Evolutionary conservation across 495 filamentous ascomycete species (phyloP).

Genomic region (Lophiostoma macrostomum): DNA sequence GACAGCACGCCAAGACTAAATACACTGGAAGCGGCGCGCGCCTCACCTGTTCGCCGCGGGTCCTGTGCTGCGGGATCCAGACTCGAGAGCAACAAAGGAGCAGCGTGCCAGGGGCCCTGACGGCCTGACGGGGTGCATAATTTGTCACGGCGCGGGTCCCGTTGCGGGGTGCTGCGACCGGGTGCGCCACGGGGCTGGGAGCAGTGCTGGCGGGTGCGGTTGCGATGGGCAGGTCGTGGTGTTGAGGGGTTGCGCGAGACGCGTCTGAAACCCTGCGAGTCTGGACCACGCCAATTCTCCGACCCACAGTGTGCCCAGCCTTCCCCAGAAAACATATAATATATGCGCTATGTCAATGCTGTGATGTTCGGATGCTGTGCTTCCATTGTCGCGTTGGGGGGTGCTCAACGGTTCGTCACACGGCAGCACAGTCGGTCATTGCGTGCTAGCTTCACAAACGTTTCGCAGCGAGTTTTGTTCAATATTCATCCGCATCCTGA

Average conservation of each 20-base stretch:
- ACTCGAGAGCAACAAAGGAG: too few relatives aligned
- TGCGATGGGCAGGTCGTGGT: constrained; percentile 4
- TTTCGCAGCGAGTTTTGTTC: not conserved
- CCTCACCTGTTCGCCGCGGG: constrained; percentile 10
- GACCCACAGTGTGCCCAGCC: constrained; percentile 7
- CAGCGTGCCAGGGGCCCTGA: too few relatives aligned
- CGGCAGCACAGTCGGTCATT: not conserved
- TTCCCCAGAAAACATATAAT: not conserved
- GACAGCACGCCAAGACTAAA: not conserved
- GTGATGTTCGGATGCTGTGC: not conserved
- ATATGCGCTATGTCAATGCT: constrained; percentile 13
- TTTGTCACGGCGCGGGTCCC: constrained; percentile 13
- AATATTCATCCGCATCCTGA: not conserved
- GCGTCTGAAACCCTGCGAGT: constrained; percentile 15
- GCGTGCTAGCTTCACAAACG: constrained; percentile 6
- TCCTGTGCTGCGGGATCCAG: too few relatives aligned
- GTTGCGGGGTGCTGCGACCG: too few relatives aligned
- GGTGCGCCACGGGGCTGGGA: constrained; percentile 2
- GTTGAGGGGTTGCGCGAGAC: constrained; percentile 21
- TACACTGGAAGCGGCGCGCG: not conserved
- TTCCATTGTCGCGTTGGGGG: not conserved
- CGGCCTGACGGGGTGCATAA: too few relatives aligned
- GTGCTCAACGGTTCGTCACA: not conserved
- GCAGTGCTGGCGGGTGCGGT: not conserved
- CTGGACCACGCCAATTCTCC: constrained; percentile 1